Evolutionary conservation across 1,284 basidiomycete species (phyloP).

Genomic region (Fomitopsis betulina): DNA sequence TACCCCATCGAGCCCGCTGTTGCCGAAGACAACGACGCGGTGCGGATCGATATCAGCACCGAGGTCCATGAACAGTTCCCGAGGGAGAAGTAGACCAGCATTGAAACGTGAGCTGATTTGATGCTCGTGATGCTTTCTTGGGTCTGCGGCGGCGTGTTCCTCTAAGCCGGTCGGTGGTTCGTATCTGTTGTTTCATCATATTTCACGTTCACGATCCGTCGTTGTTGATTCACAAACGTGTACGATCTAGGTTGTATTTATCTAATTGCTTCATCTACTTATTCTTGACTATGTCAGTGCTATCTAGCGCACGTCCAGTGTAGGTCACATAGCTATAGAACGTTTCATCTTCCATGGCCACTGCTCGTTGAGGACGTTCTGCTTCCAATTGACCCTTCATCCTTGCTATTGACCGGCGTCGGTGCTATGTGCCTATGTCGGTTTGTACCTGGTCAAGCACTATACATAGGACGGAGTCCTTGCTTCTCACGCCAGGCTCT

Average conservation of each 20-base stretch:
- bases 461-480: too few relatives aligned
- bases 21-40: constrained; percentile 8
- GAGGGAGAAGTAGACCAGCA: constrained; percentile 2
- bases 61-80: constrained; percentile 5
- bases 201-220: background rate
- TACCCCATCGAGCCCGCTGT: constrained; percentile 26
- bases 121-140: background rate
- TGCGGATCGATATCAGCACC: constrained; percentile 7
- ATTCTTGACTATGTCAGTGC: constrained; percentile 1
- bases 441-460: too few relatives aligned
- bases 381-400: background rate
- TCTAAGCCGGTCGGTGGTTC: background rate
- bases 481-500: too few relatives aligned
- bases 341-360: background rate
- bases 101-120: background rate
- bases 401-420: too few relatives aligned
- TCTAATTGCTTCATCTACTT: background rate
- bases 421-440: too few relatives aligned
- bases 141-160: background rate
- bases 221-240: background rate
- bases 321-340: background rate
- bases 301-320: constrained; percentile 2
- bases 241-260: constrained; percentile 1
- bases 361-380: background rate
- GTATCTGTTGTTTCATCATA: background rate